Evolutionary conservation across 2,329 filamentous ascomycete species (phyloP), one percentile per base, ranked within the genome.

Genomic region (Aspergillus tamarii): DNA sequence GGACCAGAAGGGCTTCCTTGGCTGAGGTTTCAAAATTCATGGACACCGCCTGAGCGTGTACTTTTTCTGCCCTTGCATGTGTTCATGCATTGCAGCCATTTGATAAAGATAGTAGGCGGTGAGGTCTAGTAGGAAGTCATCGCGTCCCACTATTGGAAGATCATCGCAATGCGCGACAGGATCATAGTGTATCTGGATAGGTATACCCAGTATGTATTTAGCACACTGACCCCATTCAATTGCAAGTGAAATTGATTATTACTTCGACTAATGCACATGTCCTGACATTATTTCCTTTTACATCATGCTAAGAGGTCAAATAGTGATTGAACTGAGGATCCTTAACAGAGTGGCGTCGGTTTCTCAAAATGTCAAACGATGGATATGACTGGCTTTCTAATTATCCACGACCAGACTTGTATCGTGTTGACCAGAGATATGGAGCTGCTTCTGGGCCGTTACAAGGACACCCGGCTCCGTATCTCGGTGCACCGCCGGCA

Each of bases 281-380:
- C 34, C 16, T 32, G 9, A 19, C n/a, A 26, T 52, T n/a, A 6
- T 12, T 10, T 7, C 48, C 10, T 10, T 6, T 32, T 23, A 10
- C 8, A 11, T 55, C 21, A 55, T 55, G 52, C n/a, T 21, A 14
- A 55, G 14, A 39, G 6, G 16, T n/a, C 9, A n/a, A 52, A 52
- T 32, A 32, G 9, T 19, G 48, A 28, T 32, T 52, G 32, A 32
- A 39, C 11, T 39, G 32, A 21, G 36, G 23, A 48, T 6, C 30
- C 23, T 39, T 10, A 30, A 39, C 4, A 55, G 52, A 11, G 52
- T 55, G 52, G 36, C 30, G 28, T 34, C 23, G 16, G 26, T 34
- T 45, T n/a, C 9, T 26, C 57, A 66, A 56, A 21, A 72, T 72
- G 70, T 57, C 69, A 28, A 64, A 66, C 28, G 64, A 70, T 21